Evolutionary conservation across 164 flowering plant genomes (phyloP), one percentile per base, ranked within the genome.

Genomic region (Vitis labrusca): DNA sequence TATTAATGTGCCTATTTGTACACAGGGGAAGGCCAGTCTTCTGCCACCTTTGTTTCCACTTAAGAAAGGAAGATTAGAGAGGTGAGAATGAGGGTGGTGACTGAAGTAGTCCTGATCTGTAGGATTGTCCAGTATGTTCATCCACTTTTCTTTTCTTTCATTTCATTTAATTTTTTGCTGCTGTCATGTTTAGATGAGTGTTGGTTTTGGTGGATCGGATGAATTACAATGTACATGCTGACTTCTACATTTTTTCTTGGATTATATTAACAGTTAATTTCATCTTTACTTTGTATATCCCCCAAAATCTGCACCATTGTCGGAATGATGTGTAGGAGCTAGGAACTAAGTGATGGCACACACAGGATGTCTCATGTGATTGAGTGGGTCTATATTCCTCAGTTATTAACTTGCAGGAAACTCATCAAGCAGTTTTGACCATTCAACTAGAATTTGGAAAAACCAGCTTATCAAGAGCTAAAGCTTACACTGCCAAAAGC

Each of bases 31-130:
- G 73, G 79, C 52, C 76, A 78, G 70, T 72, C 65, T 77, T 1
- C 66, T 91, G 61, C 93, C 96, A n/a, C 91, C 92, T 66, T 68
- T 92, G 73, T 87, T 88, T 78, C 81, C 91, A 1, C 74, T 83
- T 8, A 92, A 70, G 86, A 87, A 84, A 79, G 80, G 81, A 54
- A 83, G 80, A 71, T 59, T 76, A 63, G 86, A 86, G 47, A 85
- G 85, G 77, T 82, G 59, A 74, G 50, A 69, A 74, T 53, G 9
- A 50, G 12, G 27, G n/a, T 54, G 44, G 75, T 10, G 16, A 64
- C 56, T 54, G 13, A 48, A 56, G 37, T 51, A n/a, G 59, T 23
- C 64, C 29, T 66, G 63, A 52, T 65, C 54, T 53, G 30, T 77
- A 27, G 55, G 67, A 16, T 60, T 76, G 52, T 63, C 13, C 63